phyloP scores from a whole-genome alignment of 805 yeast genomes.

The Metschnikowia lochheadii region DNA sequence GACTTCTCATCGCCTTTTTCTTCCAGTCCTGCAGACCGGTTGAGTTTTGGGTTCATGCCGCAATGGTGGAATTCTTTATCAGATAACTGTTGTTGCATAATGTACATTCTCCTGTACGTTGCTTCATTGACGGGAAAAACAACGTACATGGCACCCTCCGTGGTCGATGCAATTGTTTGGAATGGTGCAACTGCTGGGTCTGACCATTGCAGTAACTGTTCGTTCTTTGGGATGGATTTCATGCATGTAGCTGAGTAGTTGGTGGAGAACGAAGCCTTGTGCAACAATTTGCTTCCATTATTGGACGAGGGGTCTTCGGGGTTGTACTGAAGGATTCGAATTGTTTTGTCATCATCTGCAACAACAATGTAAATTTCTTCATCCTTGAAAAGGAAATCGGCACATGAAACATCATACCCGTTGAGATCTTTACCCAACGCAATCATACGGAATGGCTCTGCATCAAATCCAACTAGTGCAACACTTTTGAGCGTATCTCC shows the following conservation, averaged over 20 bases:
- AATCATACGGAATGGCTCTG: conserved; percentile 88
- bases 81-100: conserved; percentile 79
- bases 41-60: conserved; percentile 78
- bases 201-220: conserved; percentile 27
- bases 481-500: conserved; percentile 79
- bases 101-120: conserved; percentile 73
- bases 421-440: conserved; percentile 70
- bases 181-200: conserved; percentile 36
- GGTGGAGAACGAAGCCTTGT: conserved; percentile 64
- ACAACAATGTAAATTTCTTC: conserved; percentile 63
- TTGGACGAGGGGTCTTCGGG: conserved; percentile 86
- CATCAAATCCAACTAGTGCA: conserved; percentile 84
- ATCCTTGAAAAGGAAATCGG: conserved; percentile 73
- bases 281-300: conserved; percentile 72
- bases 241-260: conserved; percentile 59
- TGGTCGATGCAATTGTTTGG: conserved; percentile 66
- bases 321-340: conserved; percentile 79
- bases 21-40: conserved; percentile 46
- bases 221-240: conserved; percentile 41
- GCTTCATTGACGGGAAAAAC: conserved; percentile 73
- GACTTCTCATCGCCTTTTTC: conserved; percentile 36
- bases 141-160: conserved; percentile 75
- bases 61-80: conserved; percentile 71
- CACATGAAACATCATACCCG: conserved; percentile 56
- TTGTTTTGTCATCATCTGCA: conserved; percentile 61